phyloP scores from a whole-genome alignment of 169 alveolate genomes.

The Plasmodium vinckei region DNA sequence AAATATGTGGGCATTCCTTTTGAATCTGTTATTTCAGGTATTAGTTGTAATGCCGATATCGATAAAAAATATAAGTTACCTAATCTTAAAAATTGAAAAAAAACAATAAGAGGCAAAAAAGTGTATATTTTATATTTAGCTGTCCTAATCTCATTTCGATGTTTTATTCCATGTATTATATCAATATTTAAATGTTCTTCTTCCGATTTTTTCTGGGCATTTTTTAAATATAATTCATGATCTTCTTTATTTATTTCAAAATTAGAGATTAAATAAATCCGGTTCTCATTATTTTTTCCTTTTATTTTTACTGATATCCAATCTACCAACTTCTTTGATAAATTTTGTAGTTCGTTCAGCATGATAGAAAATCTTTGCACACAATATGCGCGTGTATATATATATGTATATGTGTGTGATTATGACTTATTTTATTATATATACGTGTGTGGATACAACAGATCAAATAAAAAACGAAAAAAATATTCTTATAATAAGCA shows the following conservation, averaged over 20 bases:
- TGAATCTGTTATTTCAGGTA: slow-evolving; percentile 89
- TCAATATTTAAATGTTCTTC: slow-evolving; percentile 74
- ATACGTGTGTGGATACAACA: too few relatives aligned
- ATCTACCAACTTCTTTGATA: slow-evolving; percentile 15
- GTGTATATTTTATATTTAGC: slow-evolving; percentile 78
- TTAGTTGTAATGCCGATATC: slow-evolving; percentile 90
- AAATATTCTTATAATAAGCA: too few relatives aligned
- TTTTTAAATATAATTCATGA: slow-evolving; percentile 43
- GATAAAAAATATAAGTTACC: slow-evolving; percentile 92
- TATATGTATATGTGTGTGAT: not conserved
- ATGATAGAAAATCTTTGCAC: not conserved
- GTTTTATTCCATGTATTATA: slow-evolving; percentile 66
- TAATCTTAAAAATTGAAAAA: slow-evolving; percentile 82
- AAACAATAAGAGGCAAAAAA: slow-evolving; percentile 78
- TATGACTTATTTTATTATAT: not conserved
- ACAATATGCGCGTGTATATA: not conserved
- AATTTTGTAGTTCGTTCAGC: not conserved
- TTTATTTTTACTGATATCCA: slow-evolving; percentile 40
- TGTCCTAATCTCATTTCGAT: slow-evolving; percentile 75
- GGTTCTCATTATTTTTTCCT: slow-evolving; percentile 36
- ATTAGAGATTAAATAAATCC: slow-evolving; percentile 54
- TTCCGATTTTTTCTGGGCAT: slow-evolving; percentile 40
- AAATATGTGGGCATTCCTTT: slow-evolving; percentile 93
- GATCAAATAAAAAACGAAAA: too few relatives aligned
- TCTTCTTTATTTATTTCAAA: slow-evolving; percentile 54